Base-by-base conservation (phyloP, 352 stramenopile genomes). In the Pythium coloratum region DNA sequence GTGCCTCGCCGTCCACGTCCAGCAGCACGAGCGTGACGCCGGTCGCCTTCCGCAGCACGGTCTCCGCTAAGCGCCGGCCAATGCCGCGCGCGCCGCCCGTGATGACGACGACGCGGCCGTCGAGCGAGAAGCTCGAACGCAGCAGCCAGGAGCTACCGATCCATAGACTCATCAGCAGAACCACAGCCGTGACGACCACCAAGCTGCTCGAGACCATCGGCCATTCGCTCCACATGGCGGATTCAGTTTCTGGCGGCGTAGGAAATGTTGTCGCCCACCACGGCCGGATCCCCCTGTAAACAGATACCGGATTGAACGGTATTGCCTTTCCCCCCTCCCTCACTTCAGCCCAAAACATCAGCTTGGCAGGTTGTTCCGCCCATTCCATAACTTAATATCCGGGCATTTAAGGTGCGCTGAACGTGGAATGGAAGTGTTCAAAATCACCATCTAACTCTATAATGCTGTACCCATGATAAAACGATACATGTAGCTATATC, bases 51-150 rank as follows among this genome's bases (percentile, higher is more conserved):
- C 14, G 34, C 28, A 75, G 69, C 40, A 92, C 30, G 14, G 74
- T 76, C 7, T 57, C 49, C 36, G 78, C 78, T 30, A 94, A 69
- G 30, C 61, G 55, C 40, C 73, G 69, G 38, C 85, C 85, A 56
- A 94, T 81, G 18, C 85, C 85, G 34, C 58, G 76, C 30, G 73
- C 83, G 14, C 81, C 83, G 20, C 85, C 85, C 2, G 85, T 94
- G 63, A 94, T 77, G 8, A 94, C 72, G 33, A 92, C 71, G 13
- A 86, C 83, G 54, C 79, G 79, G 12, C 54, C 72, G 20, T 85
- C 68, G 18, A 90, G 59, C 32, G 46, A 62, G 66, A 93, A 89
- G 6, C n/a, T 28, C 18, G 47, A 8, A 1, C 50, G 36, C 42
- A 32, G 6, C 0, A 53, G 14, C 16, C 55, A 58, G 42, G 18